phyloP scores from a whole-genome alignment of 2,329 filamentous ascomycete genomes.

The Capronia epimyces region DNA sequence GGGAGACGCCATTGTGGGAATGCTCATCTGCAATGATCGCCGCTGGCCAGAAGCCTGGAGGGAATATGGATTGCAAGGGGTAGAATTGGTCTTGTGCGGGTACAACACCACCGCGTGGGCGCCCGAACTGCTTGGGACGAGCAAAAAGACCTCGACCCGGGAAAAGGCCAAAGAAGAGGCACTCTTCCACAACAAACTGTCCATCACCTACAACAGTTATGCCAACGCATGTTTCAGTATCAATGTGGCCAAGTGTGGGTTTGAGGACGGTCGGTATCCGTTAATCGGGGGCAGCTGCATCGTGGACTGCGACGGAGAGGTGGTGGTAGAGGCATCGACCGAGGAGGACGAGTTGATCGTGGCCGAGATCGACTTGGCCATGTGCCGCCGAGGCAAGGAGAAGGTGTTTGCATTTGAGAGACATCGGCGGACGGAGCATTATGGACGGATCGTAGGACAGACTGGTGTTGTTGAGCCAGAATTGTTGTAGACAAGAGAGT shows the following conservation, averaged over 20 bases:
- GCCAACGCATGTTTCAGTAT: constrained; percentile 51
- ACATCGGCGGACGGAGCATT: constrained; percentile 33
- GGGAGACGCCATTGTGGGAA: constrained; percentile 50
- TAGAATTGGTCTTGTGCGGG: constrained; percentile 46
- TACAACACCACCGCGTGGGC: constrained; percentile 51
- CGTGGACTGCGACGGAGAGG: constrained; percentile 45
- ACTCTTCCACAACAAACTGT: constrained; percentile 49
- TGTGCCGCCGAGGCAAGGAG: constrained; percentile 46
- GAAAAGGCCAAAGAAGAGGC: constrained; percentile 46
- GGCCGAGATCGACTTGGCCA: constrained; percentile 47
- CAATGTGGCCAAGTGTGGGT: constrained; percentile 46
- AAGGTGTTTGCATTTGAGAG: constrained; percentile 38
- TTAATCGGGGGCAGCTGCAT: constrained; percentile 49
- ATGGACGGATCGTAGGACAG: constrained; percentile 30
- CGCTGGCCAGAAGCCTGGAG: constrained; percentile 53
- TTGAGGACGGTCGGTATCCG: constrained; percentile 48
- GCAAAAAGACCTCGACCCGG: constrained; percentile 38
- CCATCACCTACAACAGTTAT: constrained; percentile 50
- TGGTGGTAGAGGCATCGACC: constrained; percentile 47
- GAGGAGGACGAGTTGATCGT: constrained; percentile 48
- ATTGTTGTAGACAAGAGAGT: constrained; percentile 7
- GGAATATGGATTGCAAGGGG: constrained; percentile 48
- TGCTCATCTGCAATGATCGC: constrained; percentile 54
- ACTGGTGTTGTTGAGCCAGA: constrained; percentile 36
- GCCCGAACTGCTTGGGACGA: constrained; percentile 42